Conservation (phyloP, 2,329 filamentous ascomycete genomes). For the Periglandula ipomoeae region DNA sequence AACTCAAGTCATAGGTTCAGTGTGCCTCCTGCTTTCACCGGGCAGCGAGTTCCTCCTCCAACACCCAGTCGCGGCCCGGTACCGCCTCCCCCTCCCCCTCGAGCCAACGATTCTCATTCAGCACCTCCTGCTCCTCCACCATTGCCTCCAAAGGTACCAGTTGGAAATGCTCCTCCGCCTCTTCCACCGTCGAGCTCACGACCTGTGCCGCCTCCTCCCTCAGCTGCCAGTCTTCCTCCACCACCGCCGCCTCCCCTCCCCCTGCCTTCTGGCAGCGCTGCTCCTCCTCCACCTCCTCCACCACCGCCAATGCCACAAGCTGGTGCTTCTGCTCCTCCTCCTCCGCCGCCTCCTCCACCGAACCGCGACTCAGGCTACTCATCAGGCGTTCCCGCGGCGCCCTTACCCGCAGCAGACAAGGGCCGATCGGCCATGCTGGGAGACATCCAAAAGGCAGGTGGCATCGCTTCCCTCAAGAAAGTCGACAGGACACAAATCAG, state of each 20-base stretch:
- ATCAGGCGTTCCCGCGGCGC: slow-evolving; percentile 40
- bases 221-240: slow-evolving; percentile 27
- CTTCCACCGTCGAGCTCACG: slow-evolving; percentile 42
- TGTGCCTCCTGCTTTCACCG: slow-evolving; percentile 72
- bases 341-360: slow-evolving; percentile 45
- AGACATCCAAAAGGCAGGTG: slow-evolving; percentile 62
- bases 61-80: slow-evolving; percentile 62
- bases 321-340: slow-evolving; percentile 26
- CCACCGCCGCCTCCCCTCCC: slow-evolving; percentile 37
- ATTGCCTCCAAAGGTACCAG: slow-evolving; percentile 39
- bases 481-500: slow-evolving; percentile 61
- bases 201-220: slow-evolving; percentile 44
- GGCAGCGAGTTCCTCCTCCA: slow-evolving; percentile 63
- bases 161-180: slow-evolving; percentile 35
- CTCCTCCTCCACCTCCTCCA: slow-evolving; percentile 15
- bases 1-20: slow-evolving; percentile 51
- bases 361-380: slow-evolving; percentile 50
- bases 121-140: slow-evolving; percentile 30
- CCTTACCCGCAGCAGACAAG: slow-evolving; percentile 31
- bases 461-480: slow-evolving; percentile 63
- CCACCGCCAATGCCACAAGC: slow-evolving; percentile 22
- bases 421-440: slow-evolving; percentile 55
- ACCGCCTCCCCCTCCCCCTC: slow-evolving; percentile 60
- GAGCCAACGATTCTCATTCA: slow-evolving; percentile 21
- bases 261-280: slow-evolving; percentile 26